A percentile compares a stretch with the other conserved stretches of the same genome.
These are phyloP conservation scores for Leptosphaerulina australis DNA, from an alignment of 2,329 filamentous ascomycete species.

Conservation along the genomic window DNA sequence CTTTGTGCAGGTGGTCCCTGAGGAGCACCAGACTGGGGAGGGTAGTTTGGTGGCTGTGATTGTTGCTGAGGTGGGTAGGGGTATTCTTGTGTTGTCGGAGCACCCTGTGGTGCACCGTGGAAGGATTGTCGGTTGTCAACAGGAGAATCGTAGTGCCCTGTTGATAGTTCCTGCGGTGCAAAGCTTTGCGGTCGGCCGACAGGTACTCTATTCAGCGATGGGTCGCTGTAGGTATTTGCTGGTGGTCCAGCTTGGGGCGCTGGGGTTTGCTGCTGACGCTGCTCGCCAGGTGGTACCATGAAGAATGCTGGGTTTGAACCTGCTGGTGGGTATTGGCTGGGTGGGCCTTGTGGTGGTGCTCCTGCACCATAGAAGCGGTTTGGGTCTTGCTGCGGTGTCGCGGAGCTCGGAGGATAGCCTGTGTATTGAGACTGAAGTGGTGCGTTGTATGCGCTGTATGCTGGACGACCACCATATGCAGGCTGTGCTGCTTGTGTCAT, in stretches of 20 bases:
- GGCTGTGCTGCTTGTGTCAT: constrained; percentile 92
- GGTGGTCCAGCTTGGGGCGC: constrained; percentile 38
- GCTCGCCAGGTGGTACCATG: constrained; percentile 44
- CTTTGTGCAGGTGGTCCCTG: constrained; percentile 24
- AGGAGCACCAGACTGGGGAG: constrained; percentile 28
- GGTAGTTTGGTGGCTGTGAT: constrained; percentile 31
- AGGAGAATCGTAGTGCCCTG: constrained; percentile 55
- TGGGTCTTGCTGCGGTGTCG: constrained; percentile 44
- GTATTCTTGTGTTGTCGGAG: constrained; percentile 37
- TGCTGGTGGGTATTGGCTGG: constrained; percentile 48
- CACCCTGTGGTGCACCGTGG: constrained; percentile 32
- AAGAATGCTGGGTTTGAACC: constrained; percentile 48
- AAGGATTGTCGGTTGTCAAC: constrained; percentile 53
- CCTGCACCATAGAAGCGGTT: constrained; percentile 37
- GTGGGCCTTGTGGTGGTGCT: constrained; percentile 44
- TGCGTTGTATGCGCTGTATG: constrained; percentile 43
- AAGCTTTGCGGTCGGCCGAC: constrained; percentile 46
- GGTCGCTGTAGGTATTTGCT: constrained; percentile 48
- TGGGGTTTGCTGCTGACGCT: constrained; percentile 38
- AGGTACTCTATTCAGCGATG: constrained; percentile 44
- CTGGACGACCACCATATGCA: constrained; percentile 71
- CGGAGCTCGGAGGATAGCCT: constrained; percentile 43
- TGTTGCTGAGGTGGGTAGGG: constrained; percentile 31
- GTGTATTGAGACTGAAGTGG: constrained; percentile 38
- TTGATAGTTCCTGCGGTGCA: constrained; percentile 56